Percentiles rank a stretch among this genome's conserved stretches.
These are phyloP conservation scores for Xerophyta viscosa DNA, from an alignment of 106 monocot genomes.

Conservation along the genomic window DNA sequence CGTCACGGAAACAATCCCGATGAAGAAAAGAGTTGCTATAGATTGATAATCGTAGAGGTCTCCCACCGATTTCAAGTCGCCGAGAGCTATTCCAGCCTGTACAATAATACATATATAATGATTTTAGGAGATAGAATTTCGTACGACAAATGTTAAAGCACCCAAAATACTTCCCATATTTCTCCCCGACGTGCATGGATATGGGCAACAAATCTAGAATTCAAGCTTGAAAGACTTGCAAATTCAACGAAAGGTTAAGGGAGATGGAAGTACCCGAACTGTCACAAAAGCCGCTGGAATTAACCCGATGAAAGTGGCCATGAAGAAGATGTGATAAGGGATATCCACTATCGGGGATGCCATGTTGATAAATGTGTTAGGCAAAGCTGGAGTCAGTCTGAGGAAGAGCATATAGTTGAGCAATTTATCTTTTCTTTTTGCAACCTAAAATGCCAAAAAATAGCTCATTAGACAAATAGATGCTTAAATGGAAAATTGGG, in stretches of 20 bases:
- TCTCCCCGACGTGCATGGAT: too few species aligned
- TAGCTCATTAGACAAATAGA: neutral
- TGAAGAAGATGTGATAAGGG: conserved; percentile 70
- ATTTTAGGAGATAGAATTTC: neutral
- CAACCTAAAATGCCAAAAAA: conserved; percentile 45
- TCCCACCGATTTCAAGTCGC: conserved; percentile 67
- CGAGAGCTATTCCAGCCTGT: conserved; percentile 91
- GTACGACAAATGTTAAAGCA: too few species aligned
- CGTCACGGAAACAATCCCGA: conserved; percentile 78
- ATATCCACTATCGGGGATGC: conserved; percentile 94
- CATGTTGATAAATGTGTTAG: conserved; percentile 95
- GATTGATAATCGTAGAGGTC: conserved; percentile 87
- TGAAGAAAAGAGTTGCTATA: conserved; percentile 73
- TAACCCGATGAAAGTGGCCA: conserved; percentile 76
- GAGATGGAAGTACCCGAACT: conserved; percentile 52
- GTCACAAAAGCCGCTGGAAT: conserved; percentile 92
- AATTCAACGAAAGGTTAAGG: neutral
- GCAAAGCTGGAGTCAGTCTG: conserved; percentile 89
- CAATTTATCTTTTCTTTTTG: conserved; percentile 74
- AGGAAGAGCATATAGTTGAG: conserved; percentile 99
- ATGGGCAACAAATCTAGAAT: too few species aligned
- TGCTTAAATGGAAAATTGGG: neutral
- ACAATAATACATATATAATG: neutral
- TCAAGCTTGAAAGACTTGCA: too few species aligned
- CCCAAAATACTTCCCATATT: too few species aligned